Percentiles rank a stretch among this genome's conserved stretches.
Evolutionary conservation across 208 protist species (phyloP).

Genomic region (Eutreptiella sp.): DNA sequence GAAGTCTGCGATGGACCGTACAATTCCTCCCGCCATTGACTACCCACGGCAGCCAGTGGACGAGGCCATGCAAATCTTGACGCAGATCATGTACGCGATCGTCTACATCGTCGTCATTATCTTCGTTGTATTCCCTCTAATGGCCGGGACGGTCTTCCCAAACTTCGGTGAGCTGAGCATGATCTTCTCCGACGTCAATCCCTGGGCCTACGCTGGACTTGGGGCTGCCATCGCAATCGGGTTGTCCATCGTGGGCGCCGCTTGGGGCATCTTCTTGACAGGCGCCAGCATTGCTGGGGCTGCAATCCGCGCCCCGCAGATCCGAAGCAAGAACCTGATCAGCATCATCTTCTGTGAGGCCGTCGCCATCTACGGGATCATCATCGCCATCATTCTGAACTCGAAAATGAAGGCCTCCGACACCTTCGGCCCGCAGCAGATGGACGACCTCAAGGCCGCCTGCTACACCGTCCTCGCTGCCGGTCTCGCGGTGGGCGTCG

Average conservation of each 20-base stretch:
- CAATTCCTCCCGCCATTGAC: too few relatives aligned
- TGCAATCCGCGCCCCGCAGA: conserved; percentile 69
- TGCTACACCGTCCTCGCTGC: conserved; percentile 88
- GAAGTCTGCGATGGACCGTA: too few relatives aligned
- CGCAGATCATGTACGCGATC: too few relatives aligned
- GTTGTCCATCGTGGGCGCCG: conserved; percentile 70
- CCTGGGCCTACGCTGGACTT: conserved; percentile 64
- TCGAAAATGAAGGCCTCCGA: conserved; percentile 60
- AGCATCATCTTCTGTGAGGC: conserved; percentile 99
- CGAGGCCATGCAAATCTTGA: too few relatives aligned
- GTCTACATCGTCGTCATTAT: conserved; percentile 53
- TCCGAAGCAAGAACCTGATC: conserved; percentile 85
- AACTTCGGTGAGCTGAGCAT: conserved; percentile 65
- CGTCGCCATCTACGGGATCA: conserved; percentile 98
- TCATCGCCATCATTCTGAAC: conserved; percentile 96
- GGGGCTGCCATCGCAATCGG: conserved; percentile 67
- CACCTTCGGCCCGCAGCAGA: too few relatives aligned
- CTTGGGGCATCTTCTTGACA: conserved; percentile 76
- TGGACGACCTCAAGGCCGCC: conserved; percentile 41
- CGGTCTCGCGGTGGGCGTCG: conserved; percentile 85
- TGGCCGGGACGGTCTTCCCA: too few relatives aligned
- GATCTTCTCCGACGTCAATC: conserved; percentile 54
- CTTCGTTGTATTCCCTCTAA: conserved; percentile 67
- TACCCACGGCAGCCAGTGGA: too few relatives aligned
- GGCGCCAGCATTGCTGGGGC: conserved; percentile 73